Percentiles rank a stretch among this genome's conserved stretches.
Evolutionary conservation across 441 rosid genomes (phyloP).

Genomic region (California macrophylla): DNA sequence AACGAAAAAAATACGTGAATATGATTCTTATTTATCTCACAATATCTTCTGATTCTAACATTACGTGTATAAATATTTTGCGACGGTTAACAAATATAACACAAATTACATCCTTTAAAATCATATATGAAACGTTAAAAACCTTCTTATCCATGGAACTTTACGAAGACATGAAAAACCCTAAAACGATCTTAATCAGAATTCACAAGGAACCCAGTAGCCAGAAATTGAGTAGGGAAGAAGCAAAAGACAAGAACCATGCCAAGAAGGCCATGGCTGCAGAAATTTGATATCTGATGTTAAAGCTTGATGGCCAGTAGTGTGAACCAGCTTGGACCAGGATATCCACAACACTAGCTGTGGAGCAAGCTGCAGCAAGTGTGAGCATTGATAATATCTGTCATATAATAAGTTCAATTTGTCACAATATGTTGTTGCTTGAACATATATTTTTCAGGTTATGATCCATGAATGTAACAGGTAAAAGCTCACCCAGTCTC

Average conservation of each 20-base stretch:
- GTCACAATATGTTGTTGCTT: not conserved
- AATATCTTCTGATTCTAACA: too few relatives aligned
- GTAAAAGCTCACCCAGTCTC: constrained; percentile 47
- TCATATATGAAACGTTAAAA: too few relatives aligned
- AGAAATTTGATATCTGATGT: constrained; percentile 51
- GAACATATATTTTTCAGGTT: not conserved
- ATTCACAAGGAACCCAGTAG: constrained; percentile 44
- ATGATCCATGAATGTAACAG: not conserved
- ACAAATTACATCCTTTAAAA: too few relatives aligned
- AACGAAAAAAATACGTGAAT: not conserved
- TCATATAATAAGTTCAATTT: not conserved
- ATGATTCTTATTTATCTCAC: not conserved
- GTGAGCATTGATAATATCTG: constrained; percentile 59
- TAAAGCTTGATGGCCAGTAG: constrained; percentile 33
- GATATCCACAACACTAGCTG: constrained; percentile 47
- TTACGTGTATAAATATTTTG: too few relatives aligned
- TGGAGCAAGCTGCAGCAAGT: constrained; percentile 58
- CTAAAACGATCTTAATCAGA: too few relatives aligned
- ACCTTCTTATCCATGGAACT: too few relatives aligned
- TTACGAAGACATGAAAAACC: too few relatives aligned
- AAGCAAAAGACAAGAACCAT: constrained; percentile 50
- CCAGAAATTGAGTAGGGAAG: constrained; percentile 65
- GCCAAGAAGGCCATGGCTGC: constrained; percentile 68
- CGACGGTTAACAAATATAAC: too few relatives aligned
- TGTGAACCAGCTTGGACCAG: constrained; percentile 31